A percentile compares a stretch with the other conserved stretches of the same genome.
These are phyloP conservation scores for Gynostemma pentaphyllum DNA, from an alignment of 306 rosid species.

Conservation along the genomic window DNA sequence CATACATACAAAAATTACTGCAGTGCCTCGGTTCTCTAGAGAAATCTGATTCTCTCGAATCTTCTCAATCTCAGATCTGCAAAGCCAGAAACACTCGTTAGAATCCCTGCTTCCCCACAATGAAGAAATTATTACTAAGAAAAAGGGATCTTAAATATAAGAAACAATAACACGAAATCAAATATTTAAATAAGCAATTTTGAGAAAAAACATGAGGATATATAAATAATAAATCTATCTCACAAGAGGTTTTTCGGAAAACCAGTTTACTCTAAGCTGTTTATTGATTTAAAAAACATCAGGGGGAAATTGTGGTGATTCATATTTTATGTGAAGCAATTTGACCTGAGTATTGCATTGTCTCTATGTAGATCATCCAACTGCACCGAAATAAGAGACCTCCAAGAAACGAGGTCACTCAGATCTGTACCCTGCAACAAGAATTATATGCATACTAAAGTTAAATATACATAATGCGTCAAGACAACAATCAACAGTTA, in stretches of 20 bases:
- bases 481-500: background rate
- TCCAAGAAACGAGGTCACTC: slow-evolving; percentile 55
- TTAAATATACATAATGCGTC: background rate
- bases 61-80: slow-evolving; percentile 60
- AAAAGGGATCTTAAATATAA: too few relatives aligned
- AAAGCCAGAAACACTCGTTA: background rate
- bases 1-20: slow-evolving; percentile 41
- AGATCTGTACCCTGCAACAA: slow-evolving; percentile 49
- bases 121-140: too few relatives aligned
- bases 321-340: background rate
- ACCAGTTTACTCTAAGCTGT: background rate
- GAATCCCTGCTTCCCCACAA: background rate
- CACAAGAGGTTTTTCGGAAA: too few relatives aligned
- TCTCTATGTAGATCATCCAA: slow-evolving; percentile 46
- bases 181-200: too few relatives aligned
- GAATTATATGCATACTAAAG: slow-evolving; percentile 4
- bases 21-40: slow-evolving; percentile 53
- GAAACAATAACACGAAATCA: too few relatives aligned
- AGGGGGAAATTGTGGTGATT: background rate
- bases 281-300: background rate
- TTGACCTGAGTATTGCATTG: slow-evolving; percentile 70
- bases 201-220: too few relatives aligned
- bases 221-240: too few relatives aligned
- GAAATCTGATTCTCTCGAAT: slow-evolving; percentile 48
- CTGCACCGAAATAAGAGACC: slow-evolving; percentile 49